These are phyloP conservation scores for Aspergillus aculeatus DNA, from an alignment of 2,329 filamentous ascomycete genomes.

Conservation along the genomic window DNA sequence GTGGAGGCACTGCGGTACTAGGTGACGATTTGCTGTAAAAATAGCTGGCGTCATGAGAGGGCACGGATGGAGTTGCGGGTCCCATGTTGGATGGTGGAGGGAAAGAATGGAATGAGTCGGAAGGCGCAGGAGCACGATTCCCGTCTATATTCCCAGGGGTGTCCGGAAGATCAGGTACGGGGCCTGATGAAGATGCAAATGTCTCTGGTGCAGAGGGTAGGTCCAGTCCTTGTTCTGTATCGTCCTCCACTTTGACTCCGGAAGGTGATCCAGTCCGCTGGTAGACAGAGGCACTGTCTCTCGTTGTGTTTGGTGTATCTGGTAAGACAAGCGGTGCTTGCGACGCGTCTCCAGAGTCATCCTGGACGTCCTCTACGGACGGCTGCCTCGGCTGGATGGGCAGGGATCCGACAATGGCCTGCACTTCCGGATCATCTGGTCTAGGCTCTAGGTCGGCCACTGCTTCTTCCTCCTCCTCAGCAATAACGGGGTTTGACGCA, in stretches of 20 bases:
- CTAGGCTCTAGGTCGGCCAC: constrained; percentile 50
- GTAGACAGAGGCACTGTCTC: constrained; percentile 26
- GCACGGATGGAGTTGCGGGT: constrained; percentile 22
- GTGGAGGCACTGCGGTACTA: constrained; percentile 17
- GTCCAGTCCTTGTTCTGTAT: constrained; percentile 32
- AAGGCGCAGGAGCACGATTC: constrained; percentile 12
- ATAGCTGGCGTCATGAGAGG: constrained; percentile 22
- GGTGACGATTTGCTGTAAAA: constrained; percentile 22
- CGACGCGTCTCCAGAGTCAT: constrained; percentile 56
- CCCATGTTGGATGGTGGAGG: constrained; percentile 38
- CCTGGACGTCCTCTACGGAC: constrained; percentile 60
- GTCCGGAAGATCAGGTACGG: constrained; percentile 33
- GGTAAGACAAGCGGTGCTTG: constrained; percentile 43
- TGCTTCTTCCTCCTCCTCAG: constrained; percentile 51
- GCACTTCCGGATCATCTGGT: constrained; percentile 64
- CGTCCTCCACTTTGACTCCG: constrained; percentile 36
- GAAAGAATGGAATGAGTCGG: constrained; percentile 42
- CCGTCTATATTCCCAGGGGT: constrained; percentile 26
- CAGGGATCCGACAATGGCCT: constrained; percentile 48
- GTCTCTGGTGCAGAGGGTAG: constrained; percentile 42
- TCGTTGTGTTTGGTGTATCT: constrained; percentile 20
- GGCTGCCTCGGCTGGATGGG: constrained; percentile 49
- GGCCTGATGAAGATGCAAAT: constrained; percentile 30
- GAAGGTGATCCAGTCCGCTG: constrained; percentile 23
- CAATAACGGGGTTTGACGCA: constrained; percentile 73